Percentiles rank a stretch among this genome's conserved stretches.
These are phyloP conservation scores for Acanthamoeba healyi DNA, from an alignment of 208 protist genomes.

Conservation along the genomic window DNA sequence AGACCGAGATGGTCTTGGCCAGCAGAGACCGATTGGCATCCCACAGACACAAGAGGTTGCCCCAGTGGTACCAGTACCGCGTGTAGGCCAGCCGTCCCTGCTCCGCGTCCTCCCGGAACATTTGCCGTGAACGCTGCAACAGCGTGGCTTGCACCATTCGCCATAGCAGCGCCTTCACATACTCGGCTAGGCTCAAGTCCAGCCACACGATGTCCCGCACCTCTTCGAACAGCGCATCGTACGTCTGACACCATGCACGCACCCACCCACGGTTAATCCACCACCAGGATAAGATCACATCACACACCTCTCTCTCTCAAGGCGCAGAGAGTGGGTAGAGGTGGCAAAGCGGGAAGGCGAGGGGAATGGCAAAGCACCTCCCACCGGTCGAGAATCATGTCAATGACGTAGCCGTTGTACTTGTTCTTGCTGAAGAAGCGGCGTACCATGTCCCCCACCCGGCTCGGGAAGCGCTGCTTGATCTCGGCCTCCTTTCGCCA, in stretches of 20 bases:
- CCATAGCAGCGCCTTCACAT: neutral
- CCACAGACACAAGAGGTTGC: conserved; percentile 17
- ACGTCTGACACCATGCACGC: neutral
- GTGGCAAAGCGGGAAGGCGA: neutral
- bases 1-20: conserved; percentile 54
- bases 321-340: neutral
- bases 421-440: conserved; percentile 69
- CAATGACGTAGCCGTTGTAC: conserved; percentile 59
- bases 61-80: conserved; percentile 22
- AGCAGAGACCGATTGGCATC: conserved; percentile 31
- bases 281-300: neutral
- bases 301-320: no score
- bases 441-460: conserved; percentile 42
- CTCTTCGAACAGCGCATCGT: conserved; percentile 50
- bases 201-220: conserved; percentile 30
- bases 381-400: conserved; percentile 54
- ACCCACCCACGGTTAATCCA: no score
- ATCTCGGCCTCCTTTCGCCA: conserved; percentile 37
- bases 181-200: neutral
- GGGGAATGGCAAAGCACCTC: neutral
- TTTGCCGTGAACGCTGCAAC: neutral
- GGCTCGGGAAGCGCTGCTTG: conserved; percentile 26
- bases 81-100: neutral
- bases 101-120: conserved; percentile 45
- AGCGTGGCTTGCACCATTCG: neutral